Percentiles rank a stretch among this genome's conserved stretches.
Evolutionary conservation across 208 protist species (phyloP).

Genomic region (Leishmania mexicana): DNA sequence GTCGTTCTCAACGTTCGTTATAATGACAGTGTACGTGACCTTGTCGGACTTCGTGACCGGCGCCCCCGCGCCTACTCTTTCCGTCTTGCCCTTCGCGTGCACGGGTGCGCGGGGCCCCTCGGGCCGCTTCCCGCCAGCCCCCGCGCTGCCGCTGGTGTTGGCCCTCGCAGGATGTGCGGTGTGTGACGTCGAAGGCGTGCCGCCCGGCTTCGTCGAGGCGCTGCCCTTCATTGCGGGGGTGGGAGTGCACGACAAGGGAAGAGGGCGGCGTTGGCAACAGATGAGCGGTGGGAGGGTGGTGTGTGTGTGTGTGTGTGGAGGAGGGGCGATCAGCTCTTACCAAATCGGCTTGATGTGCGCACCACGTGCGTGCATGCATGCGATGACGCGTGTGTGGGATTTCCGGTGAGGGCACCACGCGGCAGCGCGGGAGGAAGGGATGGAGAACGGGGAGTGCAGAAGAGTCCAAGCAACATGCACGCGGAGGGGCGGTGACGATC

Average conservation of each 20-base stretch:
- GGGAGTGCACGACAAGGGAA: neutral
- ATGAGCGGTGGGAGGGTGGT: too few relatives aligned
- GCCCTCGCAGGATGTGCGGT: neutral
- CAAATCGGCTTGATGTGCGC: neutral
- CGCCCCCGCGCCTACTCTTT: neutral
- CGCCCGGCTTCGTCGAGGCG: neutral
- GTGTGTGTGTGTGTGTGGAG: neutral
- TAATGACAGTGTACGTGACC: constrained; percentile 73
- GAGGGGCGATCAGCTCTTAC: neutral
- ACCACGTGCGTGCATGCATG: neutral
- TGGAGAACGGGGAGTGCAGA: neutral
- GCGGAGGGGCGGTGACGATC: neutral
- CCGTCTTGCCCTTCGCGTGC: constrained; percentile 1
- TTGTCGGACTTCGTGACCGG: constrained; percentile 3
- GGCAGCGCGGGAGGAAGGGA: neutral
- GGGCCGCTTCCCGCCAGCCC: neutral
- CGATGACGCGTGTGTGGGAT: neutral
- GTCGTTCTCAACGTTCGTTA: constrained; percentile 88
- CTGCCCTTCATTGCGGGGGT: neutral
- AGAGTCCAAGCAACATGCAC: neutral
- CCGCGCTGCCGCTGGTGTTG: neutral
- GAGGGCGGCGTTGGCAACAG: neutral
- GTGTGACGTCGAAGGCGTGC: neutral
- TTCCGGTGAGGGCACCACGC: neutral
- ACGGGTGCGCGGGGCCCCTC: neutral